phyloP scores from a whole-genome alignment of 768 basidiomycete genomes.

The Naganishia kalamii region DNA sequence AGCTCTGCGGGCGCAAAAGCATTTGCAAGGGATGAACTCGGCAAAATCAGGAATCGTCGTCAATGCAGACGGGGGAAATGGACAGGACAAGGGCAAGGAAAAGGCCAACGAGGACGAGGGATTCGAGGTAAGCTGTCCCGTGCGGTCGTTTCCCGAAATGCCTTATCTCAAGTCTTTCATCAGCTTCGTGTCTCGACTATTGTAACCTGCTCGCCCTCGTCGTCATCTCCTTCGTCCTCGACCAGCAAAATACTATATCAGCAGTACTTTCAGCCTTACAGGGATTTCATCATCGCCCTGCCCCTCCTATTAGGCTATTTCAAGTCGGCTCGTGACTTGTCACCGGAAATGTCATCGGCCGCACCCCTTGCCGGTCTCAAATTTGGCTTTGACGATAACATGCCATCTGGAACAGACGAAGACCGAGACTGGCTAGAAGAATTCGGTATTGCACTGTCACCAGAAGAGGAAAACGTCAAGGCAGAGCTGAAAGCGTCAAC shows the following conservation, averaged over 20 bases:
- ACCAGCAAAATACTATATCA: constrained; percentile 5
- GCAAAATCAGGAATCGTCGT: background rate
- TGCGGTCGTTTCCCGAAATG: too few species aligned
- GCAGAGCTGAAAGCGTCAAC: background rate
- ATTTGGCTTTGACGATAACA: background rate
- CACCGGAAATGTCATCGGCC: background rate
- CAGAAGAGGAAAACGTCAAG: background rate
- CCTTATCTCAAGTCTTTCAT: too few species aligned
- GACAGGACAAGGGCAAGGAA: constrained; percentile 7
- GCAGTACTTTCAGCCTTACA: constrained; percentile 11
- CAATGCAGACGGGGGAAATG: background rate
- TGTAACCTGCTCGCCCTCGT: constrained; percentile 3
- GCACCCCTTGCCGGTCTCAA: background rate
- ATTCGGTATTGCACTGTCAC: background rate
- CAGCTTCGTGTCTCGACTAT: constrained; percentile 9
- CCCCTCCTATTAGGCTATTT: constrained; percentile 7
- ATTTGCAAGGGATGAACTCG: background rate
- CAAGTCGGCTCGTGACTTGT: constrained; percentile 5
- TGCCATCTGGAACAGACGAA: background rate
- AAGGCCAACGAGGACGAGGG: constrained; percentile 10
- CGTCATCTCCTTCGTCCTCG: constrained; percentile 1
- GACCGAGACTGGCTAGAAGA: constrained; percentile 1
- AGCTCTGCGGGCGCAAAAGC: background rate
- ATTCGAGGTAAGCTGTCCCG: constrained; percentile 1
- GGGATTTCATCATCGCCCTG: constrained; percentile 11